Percentiles rank a stretch among this genome's conserved stretches.
These are phyloP conservation scores for Candida fluviatilis DNA, from an alignment of 805 yeast genomes.

Conservation along the genomic window DNA sequence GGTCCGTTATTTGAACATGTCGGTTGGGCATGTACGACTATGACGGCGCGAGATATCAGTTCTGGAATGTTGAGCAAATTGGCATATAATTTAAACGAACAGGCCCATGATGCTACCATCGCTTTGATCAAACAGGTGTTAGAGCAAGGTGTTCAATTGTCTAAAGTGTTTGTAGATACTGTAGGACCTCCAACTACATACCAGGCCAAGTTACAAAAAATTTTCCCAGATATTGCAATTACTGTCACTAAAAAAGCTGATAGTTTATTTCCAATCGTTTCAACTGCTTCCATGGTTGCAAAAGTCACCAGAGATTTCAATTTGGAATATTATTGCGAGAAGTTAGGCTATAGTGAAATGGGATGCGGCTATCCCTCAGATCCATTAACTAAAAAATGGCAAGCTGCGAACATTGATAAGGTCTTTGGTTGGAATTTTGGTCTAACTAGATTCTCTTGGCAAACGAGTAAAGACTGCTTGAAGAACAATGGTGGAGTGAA, in stretches of 20 bases:
- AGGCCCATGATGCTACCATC: slow-evolving; percentile 94
- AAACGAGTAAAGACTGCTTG: slow-evolving; percentile 76
- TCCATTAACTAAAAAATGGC: slow-evolving; percentile 80
- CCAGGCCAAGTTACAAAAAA: slow-evolving; percentile 63
- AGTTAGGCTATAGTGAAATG: slow-evolving; percentile 35
- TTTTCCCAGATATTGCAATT: slow-evolving; percentile 67
- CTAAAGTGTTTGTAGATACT: slow-evolving; percentile 84
- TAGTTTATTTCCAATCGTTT: slow-evolving; percentile 84
- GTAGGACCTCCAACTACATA: slow-evolving; percentile 93
- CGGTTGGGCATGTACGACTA: slow-evolving; percentile 84
- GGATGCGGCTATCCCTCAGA: slow-evolving; percentile 97
- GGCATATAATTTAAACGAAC: slow-evolving; percentile 79
- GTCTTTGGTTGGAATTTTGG: slow-evolving; percentile 83
- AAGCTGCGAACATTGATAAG: slow-evolving; percentile 56
- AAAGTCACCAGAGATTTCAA: slow-evolving; percentile 88
- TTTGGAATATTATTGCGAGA: slow-evolving; percentile 32
- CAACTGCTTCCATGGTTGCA: slow-evolving; percentile 93
- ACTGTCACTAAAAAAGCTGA: slow-evolving; percentile 96
- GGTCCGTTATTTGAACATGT: slow-evolving; percentile 49
- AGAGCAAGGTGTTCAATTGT: slow-evolving; percentile 56
- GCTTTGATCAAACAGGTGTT: slow-evolving; percentile 64
- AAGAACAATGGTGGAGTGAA: slow-evolving; percentile 46
- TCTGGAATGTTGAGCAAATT: slow-evolving; percentile 77
- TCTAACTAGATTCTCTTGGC: slow-evolving; percentile 87
- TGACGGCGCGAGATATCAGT: slow-evolving; percentile 85